These are phyloP conservation scores for Rhizopus delemar DNA, from an alignment of 371 early-diverging fungal genomes.

Conservation along the genomic window DNA sequence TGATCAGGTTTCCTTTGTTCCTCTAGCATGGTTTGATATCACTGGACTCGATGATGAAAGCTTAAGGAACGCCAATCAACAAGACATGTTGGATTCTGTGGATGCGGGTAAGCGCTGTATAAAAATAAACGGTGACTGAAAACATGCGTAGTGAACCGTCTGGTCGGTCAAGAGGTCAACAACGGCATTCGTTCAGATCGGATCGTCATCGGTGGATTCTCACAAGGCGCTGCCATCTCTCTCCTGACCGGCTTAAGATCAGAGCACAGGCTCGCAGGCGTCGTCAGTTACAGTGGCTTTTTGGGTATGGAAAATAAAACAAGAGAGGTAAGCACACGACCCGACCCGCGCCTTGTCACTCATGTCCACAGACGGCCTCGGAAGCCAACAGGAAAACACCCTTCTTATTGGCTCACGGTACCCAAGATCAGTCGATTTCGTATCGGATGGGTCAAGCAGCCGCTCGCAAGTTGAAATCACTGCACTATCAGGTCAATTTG, in stretches of 20 bases:
- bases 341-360: not conserved
- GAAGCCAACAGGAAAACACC: slow-evolving; percentile 74
- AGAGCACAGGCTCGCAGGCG: slow-evolving; percentile 62
- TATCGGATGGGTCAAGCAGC: too few relatives aligned
- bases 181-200: slow-evolving; percentile 4
- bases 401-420: slow-evolving; percentile 85
- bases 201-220: slow-evolving; percentile 13
- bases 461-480: too few relatives aligned
- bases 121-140: not conserved
- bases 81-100: slow-evolving; percentile 10
- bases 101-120: not conserved
- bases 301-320: slow-evolving; percentile 50
- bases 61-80: not conserved
- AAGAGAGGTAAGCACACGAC: not conserved
- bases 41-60: not conserved
- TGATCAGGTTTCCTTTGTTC: too few relatives aligned
- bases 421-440: slow-evolving; percentile 51
- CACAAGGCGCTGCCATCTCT: slow-evolving; percentile 5
- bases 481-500: too few relatives aligned
- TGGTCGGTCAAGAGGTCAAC: not conserved
- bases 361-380: slow-evolving; percentile 43
- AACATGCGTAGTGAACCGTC: slow-evolving; percentile 9
- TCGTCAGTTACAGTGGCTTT: slow-evolving; percentile 78
- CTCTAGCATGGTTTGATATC: slow-evolving; percentile 13
- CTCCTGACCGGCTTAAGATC: slow-evolving; percentile 64